phyloP scores from a whole-genome alignment of 2,329 filamentous ascomycete species.

The Colletotrichum sp. region DNA sequence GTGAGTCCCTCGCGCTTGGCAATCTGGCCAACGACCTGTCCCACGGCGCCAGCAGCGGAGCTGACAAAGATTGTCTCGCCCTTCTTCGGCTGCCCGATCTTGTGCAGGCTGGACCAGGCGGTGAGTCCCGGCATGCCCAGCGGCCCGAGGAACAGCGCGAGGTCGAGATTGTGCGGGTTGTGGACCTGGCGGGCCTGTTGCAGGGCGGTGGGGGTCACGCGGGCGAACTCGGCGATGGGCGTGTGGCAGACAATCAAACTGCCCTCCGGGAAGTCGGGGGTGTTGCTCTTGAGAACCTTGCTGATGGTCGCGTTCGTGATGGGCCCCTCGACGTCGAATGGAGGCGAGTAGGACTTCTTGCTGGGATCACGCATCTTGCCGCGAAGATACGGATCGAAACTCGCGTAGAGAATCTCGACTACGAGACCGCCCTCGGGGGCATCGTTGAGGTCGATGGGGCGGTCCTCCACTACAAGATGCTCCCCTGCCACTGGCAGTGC shows the following conservation, averaged over 20 bases:
- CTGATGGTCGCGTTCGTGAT: conserved; percentile 69
- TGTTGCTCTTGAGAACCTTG: conserved; percentile 74
- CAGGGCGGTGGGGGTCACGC: neutral
- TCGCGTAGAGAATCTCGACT: conserved; percentile 73
- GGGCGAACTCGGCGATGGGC: conserved; percentile 70
- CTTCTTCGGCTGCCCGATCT: conserved; percentile 66
- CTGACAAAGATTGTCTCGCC: conserved; percentile 83
- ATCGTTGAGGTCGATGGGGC: conserved; percentile 69
- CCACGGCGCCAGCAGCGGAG: conserved; percentile 81
- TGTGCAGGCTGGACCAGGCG: conserved; percentile 71
- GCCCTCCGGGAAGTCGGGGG: conserved; percentile 49
- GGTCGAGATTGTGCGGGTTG: conserved; percentile 72
- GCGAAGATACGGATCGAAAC: conserved; percentile 85
- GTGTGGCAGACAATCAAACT: conserved; percentile 53
- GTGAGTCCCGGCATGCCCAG: conserved; percentile 68
- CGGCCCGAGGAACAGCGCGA: conserved; percentile 73
- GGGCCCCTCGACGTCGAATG: conserved; percentile 66
- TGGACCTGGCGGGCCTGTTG: conserved; percentile 45
- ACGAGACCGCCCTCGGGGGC: conserved; percentile 69
- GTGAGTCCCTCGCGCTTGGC: conserved; percentile 81
- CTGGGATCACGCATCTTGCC: conserved; percentile 73
- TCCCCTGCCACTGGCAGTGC: conserved; percentile 73
- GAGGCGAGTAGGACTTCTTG: conserved; percentile 68
- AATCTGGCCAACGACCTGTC: conserved; percentile 84
- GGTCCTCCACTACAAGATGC: conserved; percentile 72